Conservation (phyloP, 495 filamentous ascomycete species). For the Coniosporium apollinis region DNA sequence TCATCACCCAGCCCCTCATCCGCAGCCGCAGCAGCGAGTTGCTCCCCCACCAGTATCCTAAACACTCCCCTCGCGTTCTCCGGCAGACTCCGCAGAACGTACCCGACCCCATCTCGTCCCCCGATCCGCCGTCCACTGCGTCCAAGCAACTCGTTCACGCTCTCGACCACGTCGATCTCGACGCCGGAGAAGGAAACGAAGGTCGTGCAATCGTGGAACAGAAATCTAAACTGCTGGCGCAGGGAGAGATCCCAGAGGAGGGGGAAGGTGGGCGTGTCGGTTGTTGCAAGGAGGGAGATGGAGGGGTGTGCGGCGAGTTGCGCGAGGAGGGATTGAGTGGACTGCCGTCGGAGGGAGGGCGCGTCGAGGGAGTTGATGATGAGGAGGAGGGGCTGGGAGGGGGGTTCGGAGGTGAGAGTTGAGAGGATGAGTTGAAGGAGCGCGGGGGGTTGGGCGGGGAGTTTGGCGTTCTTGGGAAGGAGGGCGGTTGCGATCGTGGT, state of each 20-base stretch:
- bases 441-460: slow-evolving; percentile 46
- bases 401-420: slow-evolving; percentile 33
- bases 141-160: slow-evolving; percentile 71
- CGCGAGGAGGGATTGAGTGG: slow-evolving; percentile 55
- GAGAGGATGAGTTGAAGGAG: slow-evolving; percentile 46
- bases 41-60: slow-evolving; percentile 63
- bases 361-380: slow-evolving; percentile 80
- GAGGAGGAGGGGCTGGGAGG: slow-evolving; percentile 36
- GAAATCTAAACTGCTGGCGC: slow-evolving; percentile 60
- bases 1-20: slow-evolving; percentile 30
- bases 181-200: slow-evolving; percentile 50
- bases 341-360: slow-evolving; percentile 49
- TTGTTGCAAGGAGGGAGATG: slow-evolving; percentile 61
- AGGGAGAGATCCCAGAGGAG: slow-evolving; percentile 79
- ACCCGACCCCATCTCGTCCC: slow-evolving; percentile 82
- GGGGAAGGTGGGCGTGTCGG: slow-evolving; percentile 72
- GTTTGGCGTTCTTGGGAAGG: slow-evolving; percentile 36
- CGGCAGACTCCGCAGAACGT: slow-evolving; percentile 74
- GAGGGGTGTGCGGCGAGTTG: slow-evolving; percentile 57
- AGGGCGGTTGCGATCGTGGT: slow-evolving; percentile 50
- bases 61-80: slow-evolving; percentile 85
- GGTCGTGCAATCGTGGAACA: slow-evolving; percentile 90
- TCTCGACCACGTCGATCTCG: slow-evolving; percentile 72
- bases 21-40: slow-evolving; percentile 47
- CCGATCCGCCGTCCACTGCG: slow-evolving; percentile 66